phyloP scores from a whole-genome alignment of 345 rosid species.

The rapeseed (Brassica napus) region DNA sequence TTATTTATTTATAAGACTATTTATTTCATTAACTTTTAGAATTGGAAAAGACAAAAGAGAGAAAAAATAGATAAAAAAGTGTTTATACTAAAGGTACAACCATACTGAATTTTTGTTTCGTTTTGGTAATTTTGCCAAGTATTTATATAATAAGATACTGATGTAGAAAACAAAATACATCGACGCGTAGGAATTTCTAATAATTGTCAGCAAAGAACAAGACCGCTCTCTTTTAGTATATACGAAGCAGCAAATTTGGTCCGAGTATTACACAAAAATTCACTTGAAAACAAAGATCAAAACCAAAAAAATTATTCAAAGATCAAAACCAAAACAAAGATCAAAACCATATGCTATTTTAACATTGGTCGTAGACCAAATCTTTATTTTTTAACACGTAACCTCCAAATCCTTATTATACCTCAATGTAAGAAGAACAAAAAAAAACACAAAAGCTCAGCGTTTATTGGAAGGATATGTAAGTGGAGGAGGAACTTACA shows the following conservation, averaged over 20 bases:
- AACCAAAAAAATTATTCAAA: too few species aligned
- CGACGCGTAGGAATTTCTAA: neutral
- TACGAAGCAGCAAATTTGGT: slow-evolving; percentile 19
- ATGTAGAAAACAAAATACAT: neutral
- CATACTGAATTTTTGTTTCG: too few species aligned
- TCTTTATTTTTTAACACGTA: slow-evolving; percentile 11
- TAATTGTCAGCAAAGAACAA: slow-evolving; percentile 17
- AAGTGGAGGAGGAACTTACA: slow-evolving; percentile 5
- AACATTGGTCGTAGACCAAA: slow-evolving; percentile 1
- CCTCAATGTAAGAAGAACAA: neutral
- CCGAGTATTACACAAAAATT: slow-evolving; percentile 15
- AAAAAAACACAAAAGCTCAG: neutral
- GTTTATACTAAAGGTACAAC: too few species aligned
- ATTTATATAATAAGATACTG: neutral
- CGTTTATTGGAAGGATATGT: slow-evolving; percentile 10
- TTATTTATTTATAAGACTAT: too few species aligned
- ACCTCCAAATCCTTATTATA: slow-evolving; percentile 12
- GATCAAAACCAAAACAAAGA: too few species aligned
- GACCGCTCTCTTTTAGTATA: slow-evolving; percentile 4
- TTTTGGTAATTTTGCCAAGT: neutral
- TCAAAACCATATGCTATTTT: too few species aligned
- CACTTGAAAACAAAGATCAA: neutral
- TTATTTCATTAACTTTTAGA: too few species aligned
- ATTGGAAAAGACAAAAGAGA: too few species aligned
- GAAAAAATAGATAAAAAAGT: too few species aligned